Conservation (phyloP, 2,329 filamentous ascomycete species). For the Clarireedia paspali region DNA sequence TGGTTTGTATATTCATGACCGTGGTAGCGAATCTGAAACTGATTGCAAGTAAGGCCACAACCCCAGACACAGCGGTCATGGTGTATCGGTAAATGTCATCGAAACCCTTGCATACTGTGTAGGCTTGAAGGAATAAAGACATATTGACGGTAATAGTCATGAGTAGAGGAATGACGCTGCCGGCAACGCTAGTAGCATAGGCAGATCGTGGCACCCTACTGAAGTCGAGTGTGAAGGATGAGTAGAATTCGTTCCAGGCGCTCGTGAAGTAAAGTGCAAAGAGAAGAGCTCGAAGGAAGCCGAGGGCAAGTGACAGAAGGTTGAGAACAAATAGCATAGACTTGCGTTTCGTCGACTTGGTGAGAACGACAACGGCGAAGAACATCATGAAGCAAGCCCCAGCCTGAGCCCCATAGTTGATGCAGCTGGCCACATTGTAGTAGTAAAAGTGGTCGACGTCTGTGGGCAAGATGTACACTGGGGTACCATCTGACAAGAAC, state of each 20-base stretch:
- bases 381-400: slow-evolving; percentile 51
- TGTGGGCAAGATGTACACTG: slow-evolving; percentile 34
- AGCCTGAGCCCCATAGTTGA: slow-evolving; percentile 53
- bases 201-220: slow-evolving; percentile 34
- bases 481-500: slow-evolving; percentile 34
- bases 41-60: slow-evolving; percentile 43
- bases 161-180: slow-evolving; percentile 41
- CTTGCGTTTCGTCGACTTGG: slow-evolving; percentile 47
- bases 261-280: slow-evolving; percentile 43
- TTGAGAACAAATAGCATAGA: slow-evolving; percentile 56
- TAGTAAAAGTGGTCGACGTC: slow-evolving; percentile 38
- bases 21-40: slow-evolving; percentile 45
- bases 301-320: slow-evolving; percentile 43
- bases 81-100: slow-evolving; percentile 35
- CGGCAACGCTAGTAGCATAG: slow-evolving; percentile 39
- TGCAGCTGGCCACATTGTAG: slow-evolving; percentile 40
- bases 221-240: slow-evolving; percentile 40
- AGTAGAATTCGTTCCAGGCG: slow-evolving; percentile 43
- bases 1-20: slow-evolving; percentile 35
- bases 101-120: slow-evolving; percentile 46
- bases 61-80: slow-evolving; percentile 39
- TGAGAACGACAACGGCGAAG: slow-evolving; percentile 50
- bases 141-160: slow-evolving; percentile 47
- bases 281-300: slow-evolving; percentile 43
- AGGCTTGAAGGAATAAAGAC: slow-evolving; percentile 55